Evolutionary conservation across 1,284 basidiomycete genomes (phyloP).

Genomic region (Vanrija sp.): DNA sequence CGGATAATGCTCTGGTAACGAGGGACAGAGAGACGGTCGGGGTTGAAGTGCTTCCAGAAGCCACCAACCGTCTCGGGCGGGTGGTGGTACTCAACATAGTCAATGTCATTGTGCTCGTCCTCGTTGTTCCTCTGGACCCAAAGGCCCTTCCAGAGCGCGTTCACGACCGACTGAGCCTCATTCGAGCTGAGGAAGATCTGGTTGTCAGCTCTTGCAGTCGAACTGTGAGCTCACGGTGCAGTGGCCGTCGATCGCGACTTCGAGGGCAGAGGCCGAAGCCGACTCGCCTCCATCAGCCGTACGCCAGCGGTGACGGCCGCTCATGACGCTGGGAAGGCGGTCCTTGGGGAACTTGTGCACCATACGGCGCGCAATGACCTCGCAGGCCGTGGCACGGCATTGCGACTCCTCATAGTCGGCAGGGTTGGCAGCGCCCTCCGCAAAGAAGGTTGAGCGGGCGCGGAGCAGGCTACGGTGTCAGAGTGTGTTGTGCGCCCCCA

Average conservation of each 20-base stretch:
- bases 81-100: slow-evolving; percentile 47
- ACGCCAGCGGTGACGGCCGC: slow-evolving; percentile 64
- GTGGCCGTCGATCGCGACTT: slow-evolving; percentile 74
- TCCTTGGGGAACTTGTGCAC: slow-evolving; percentile 65
- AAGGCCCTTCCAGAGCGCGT: slow-evolving; percentile 70
- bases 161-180: slow-evolving; percentile 69
- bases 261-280: slow-evolving; percentile 69
- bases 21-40: slow-evolving; percentile 78
- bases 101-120: slow-evolving; percentile 42
- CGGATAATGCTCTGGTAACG: slow-evolving; percentile 55
- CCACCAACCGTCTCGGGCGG: slow-evolving; percentile 42
- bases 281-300: slow-evolving; percentile 73
- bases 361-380: slow-evolving; percentile 78
- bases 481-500: background rate
- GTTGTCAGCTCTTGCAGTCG: slow-evolving; percentile 18
- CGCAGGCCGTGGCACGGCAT: slow-evolving; percentile 78
- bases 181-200: slow-evolving; percentile 78
- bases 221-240: slow-evolving; percentile 36
- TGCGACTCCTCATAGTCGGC: slow-evolving; percentile 82
- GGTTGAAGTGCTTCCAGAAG: slow-evolving; percentile 69
- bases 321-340: slow-evolving; percentile 64
- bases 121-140: slow-evolving; percentile 72
- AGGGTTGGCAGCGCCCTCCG: slow-evolving; percentile 46
- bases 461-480: slow-evolving; percentile 74
- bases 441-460: slow-evolving; percentile 71